Conservation (phyloP, 2,329 filamentous ascomycete genomes). For the Trichoderma sp. region DNA sequence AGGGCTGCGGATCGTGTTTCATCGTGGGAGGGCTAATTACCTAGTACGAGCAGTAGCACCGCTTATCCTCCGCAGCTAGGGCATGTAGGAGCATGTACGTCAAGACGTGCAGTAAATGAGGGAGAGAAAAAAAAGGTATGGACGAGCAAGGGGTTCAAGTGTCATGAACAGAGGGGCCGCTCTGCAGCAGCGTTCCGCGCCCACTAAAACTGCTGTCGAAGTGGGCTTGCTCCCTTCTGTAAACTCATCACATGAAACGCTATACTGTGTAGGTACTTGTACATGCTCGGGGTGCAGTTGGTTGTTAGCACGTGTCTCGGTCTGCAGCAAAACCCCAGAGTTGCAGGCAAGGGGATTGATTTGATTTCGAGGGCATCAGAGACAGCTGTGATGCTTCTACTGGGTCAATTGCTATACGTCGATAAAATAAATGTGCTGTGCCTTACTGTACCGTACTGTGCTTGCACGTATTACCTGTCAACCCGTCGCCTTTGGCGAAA, state of each 20-base stretch:
- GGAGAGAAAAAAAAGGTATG: neutral
- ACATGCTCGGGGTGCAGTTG: slow-evolving; percentile 4
- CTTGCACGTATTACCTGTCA: neutral
- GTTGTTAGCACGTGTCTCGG: slow-evolving; percentile 13
- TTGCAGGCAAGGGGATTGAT: neutral
- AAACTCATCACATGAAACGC: slow-evolving; percentile 10
- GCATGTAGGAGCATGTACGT: neutral
- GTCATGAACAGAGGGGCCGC: slow-evolving; percentile 9
- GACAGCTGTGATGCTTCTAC: neutral
- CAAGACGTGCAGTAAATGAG: neutral
- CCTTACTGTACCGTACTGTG: neutral
- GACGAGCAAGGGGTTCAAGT: neutral
- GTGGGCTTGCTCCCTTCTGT: neutral
- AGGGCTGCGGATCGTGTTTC: neutral
- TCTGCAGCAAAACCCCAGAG: slow-evolving; percentile 7
- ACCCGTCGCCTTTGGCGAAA: neutral
- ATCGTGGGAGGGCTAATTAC: neutral
- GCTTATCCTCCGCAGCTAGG: neutral
- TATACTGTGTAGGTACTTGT: neutral
- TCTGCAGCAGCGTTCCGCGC: slow-evolving; percentile 3
- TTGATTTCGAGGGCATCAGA: neutral
- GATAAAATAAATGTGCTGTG: neutral
- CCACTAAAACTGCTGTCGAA: slow-evolving; percentile 9
- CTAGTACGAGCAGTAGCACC: neutral
- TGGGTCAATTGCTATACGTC: neutral